Evolutionary conservation across 116 monocot genomes (phyloP).

Genomic region (Zostera marina): DNA sequence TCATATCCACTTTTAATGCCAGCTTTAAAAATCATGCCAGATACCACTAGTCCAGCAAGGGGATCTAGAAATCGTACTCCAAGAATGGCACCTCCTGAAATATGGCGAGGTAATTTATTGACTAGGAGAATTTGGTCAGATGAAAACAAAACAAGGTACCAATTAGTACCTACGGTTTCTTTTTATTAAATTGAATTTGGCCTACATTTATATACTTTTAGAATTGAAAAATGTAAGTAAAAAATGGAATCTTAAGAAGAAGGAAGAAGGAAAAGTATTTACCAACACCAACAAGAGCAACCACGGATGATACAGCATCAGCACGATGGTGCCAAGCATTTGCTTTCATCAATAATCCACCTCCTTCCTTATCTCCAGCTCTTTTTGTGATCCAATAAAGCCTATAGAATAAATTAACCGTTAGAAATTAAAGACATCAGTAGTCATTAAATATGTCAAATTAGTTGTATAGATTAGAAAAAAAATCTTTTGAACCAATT

Average conservation of each 20-base stretch:
- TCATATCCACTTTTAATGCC: conserved; percentile 71
- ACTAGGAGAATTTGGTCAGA: neutral
- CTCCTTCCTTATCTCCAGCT: conserved; percentile 85
- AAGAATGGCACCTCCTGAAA: conserved; percentile 64
- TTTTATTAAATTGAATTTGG: too few species aligned
- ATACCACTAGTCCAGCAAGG: conserved; percentile 80
- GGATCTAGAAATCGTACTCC: conserved; percentile 85
- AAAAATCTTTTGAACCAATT: too few species aligned
- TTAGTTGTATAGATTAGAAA: too few species aligned
- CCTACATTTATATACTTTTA: too few species aligned
- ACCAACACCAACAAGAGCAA: conserved; percentile 97
- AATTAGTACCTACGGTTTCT: too few species aligned
- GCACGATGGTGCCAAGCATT: conserved; percentile 98
- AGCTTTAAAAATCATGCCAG: conserved; percentile 97
- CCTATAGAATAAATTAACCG: conserved; percentile 13
- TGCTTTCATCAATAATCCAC: conserved; percentile 79
- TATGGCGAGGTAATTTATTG: neutral
- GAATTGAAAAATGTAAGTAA: too few species aligned
- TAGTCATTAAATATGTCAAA: neutral
- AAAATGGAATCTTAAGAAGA: neutral
- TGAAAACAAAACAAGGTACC: neutral
- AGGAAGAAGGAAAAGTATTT: too few species aligned
- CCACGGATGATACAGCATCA: conserved; percentile 90
- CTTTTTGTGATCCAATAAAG: conserved; percentile 93
- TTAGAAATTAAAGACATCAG: neutral